These are phyloP conservation scores for Hygrophila difformis DNA, from an alignment of 257 asterid species.

Conservation along the genomic window DNA sequence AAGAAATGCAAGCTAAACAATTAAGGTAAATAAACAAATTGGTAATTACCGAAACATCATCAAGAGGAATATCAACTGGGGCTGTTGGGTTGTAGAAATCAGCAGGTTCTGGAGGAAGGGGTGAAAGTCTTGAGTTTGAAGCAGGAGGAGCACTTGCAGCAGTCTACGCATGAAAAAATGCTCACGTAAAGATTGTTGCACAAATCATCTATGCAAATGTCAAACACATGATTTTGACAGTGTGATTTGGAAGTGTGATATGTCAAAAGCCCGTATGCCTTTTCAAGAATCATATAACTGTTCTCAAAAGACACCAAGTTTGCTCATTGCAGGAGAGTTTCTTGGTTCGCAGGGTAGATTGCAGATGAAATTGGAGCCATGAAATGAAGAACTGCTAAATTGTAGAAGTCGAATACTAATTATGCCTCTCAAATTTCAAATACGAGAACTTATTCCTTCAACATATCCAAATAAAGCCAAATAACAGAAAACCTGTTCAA, in stretches of 20 bases:
- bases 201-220: too few species aligned
- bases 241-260: neutral
- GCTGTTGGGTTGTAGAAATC: constrained; percentile 50
- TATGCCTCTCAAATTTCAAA: neutral
- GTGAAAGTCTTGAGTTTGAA: constrained; percentile 63
- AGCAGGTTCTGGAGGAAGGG: constrained; percentile 95
- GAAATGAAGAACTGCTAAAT: neutral
- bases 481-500: too few species aligned
- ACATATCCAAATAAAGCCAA: neutral
- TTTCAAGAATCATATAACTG: neutral
- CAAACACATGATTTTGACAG: too few species aligned
- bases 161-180: constrained; percentile 42
- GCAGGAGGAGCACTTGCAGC: constrained; percentile 56
- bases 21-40: constrained; percentile 1
- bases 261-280: neutral
- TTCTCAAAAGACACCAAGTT: too few species aligned
- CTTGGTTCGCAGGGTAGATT: neutral
- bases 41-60: constrained; percentile 37
- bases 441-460: neutral
- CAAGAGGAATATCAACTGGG: constrained; percentile 79
- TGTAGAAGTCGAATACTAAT: constrained; percentile 3
- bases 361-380: neutral
- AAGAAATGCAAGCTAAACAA: constrained; percentile 1
- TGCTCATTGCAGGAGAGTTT: neutral
- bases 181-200: neutral